Base-by-base conservation (phyloP, 805 yeast species). In the Nakazawaea wickerhamii region DNA sequence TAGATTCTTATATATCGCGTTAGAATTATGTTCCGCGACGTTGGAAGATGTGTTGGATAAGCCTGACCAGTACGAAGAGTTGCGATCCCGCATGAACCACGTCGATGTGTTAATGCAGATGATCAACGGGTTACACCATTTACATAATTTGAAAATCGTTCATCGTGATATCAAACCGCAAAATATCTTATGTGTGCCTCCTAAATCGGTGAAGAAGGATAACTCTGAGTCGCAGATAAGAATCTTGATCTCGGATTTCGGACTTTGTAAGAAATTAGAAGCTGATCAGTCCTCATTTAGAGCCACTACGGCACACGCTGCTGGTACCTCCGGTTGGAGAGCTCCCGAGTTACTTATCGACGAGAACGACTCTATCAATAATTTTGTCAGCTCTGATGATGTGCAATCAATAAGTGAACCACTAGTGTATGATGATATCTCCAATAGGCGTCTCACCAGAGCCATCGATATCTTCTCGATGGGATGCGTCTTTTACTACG, bases 311-410 rank as follows among this genome's bases (percentile, higher is more conserved):
- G 89, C 87, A 26, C 81, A 88, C 54, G 95, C 95, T 15, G 95
- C 97, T 0, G 99, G 99, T 2, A 93, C 99, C 0, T 77, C 93
- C 3, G 99, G 99, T 3, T 93, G 99, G 99, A 75, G 97, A 52
- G 98, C 99, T 0, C 99, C 99, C 0, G 99, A 93, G 55, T 60
- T 87, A 26, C 62, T 87, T 28, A 59, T 74, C 19, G 75, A 70
- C 33, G 69, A 60, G 18, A 41, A 51, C 9, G 60, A 64, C 22
- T 42, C 52, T 3, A 63, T 35, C 55, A 66, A 20, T 55, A 65
- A 17, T 36, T 30, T 15, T 10, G n/a, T 18, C 30, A 30, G 15
- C 11, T 38, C 21, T 8, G 26, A 27, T 19, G 27, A 22, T 7
- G n/a, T 18, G 6, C 11, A 20, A 20, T 19, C 36, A 18, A 21